Evolutionary conservation across 495 filamentous ascomycete genomes (phyloP).

Genomic region (Aspergillus saccharolyticus): DNA sequence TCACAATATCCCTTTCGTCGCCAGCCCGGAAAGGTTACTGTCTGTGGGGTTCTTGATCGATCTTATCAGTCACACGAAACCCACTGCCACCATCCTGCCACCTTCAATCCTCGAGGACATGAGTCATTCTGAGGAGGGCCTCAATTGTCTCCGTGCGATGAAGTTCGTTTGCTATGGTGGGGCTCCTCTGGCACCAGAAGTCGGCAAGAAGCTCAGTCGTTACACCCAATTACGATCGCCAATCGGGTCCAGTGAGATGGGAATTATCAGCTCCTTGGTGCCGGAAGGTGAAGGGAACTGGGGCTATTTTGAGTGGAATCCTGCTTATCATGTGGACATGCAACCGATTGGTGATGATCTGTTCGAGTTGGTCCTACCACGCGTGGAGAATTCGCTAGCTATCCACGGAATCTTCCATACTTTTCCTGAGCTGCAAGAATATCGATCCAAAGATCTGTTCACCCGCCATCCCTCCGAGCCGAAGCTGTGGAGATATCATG

Average conservation of each 20-base stretch:
- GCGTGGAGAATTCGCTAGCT: slow-evolving; percentile 10
- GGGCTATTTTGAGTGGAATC: slow-evolving; percentile 47
- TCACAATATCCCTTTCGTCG: slow-evolving; percentile 13
- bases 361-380: slow-evolving; percentile 43
- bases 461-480: slow-evolving; percentile 43
- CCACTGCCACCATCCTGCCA: slow-evolving; percentile 9
- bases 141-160: slow-evolving; percentile 3
- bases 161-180: slow-evolving; percentile 16
- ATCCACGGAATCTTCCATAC: slow-evolving; percentile 24
- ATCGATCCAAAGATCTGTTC: slow-evolving; percentile 54
- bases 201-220: slow-evolving; percentile 8
- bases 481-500: slow-evolving; percentile 46
- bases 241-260: slow-evolving; percentile 21
- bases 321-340: slow-evolving; percentile 37
- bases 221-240: slow-evolving; percentile 8
- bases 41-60: slow-evolving; percentile 11
- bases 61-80: slow-evolving; percentile 6
- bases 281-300: slow-evolving; percentile 39
- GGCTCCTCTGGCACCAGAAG: slow-evolving; percentile 16
- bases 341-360: slow-evolving; percentile 35
- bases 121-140: slow-evolving; percentile 5
- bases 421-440: slow-evolving; percentile 39
- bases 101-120: slow-evolving; percentile 20
- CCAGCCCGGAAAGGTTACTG: slow-evolving; percentile 12
- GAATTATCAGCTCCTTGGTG: slow-evolving; percentile 19